Evolutionary conservation across 306 rosid species (phyloP), one percentile per base, ranked within the genome.

Genomic region (Hippophae gyantsensis): DNA sequence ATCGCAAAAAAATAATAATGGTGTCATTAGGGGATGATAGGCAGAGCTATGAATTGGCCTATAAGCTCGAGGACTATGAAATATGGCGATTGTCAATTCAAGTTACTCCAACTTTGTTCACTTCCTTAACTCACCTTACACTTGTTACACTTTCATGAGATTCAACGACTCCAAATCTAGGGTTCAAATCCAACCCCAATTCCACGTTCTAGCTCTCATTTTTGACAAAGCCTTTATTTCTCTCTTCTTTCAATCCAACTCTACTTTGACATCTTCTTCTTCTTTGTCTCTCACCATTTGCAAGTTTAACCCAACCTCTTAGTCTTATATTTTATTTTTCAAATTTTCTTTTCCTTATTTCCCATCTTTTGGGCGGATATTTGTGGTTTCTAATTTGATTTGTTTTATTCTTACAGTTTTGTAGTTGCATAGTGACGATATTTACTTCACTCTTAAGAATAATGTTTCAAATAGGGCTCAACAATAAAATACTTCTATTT

Each of bases 211-310:
- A 11, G 96, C 98, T 0, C 98, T 92, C 58, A 82, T 92, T 56
- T 92, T 87, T 76, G 98, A 92, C 69, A 92, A 92, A 70, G 95
- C 98, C 64, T 54, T 75, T 42, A 73, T 68, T 65, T 87, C 97
- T 27, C 81, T 85, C 52, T 81, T 78, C 73, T 59, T 78, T 45
- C 87, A 76, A 56, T 72, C 81, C 54, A 32, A 55, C 55, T 60
- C 73, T 43, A 40, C 76, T 10, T 73, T 82, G 18, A 18, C n/a
- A n/a, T n/a, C 18, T 10, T 60, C 72, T 14, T 68, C 58, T n/a
- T 49, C 72, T 12, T 61, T 72, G 50, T 70, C 82, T 57, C 43
- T 71, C 32, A 69, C 84, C 18, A 70, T 79, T 69, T 62, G 85
- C 41, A 67, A 76, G 69, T 77, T 92, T 68, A 92, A 71, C 75